Evolutionary conservation across 208 protist species (phyloP).

Genomic region (Trypanosoma lewisi): DNA sequence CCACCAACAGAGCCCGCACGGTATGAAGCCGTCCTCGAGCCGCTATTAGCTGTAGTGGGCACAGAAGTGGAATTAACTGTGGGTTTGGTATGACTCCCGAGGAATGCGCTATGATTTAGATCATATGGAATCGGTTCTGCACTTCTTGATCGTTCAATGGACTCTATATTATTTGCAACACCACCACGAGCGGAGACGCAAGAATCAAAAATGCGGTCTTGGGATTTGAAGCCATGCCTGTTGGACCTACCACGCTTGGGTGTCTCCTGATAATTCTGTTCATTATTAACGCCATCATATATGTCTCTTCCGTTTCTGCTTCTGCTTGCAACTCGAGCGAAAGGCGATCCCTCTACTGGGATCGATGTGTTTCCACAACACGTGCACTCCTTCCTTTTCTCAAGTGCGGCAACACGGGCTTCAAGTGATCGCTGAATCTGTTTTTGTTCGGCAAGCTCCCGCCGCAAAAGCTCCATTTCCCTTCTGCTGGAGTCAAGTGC

Average conservation of each 20-base stretch:
- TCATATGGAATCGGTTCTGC: not conserved
- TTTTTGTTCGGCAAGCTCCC: conserved; percentile 29
- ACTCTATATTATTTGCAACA: not conserved
- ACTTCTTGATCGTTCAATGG: not conserved
- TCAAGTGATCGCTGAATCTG: conserved; percentile 29
- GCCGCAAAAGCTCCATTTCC: conserved; percentile 38
- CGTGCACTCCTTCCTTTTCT: conserved; percentile 43
- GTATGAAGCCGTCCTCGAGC: conserved; percentile 20
- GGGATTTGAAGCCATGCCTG: conserved; percentile 26
- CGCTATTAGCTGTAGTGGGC: conserved; percentile 22
- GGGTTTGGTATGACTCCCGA: too few relatives aligned
- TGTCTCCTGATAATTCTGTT: not conserved
- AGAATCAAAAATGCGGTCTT: not conserved
- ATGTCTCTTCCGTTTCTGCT: conserved; percentile 7
- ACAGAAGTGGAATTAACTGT: too few relatives aligned
- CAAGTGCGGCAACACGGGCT: conserved; percentile 53
- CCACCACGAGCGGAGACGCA: not conserved
- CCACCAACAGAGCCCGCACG: not conserved
- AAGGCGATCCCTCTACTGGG: not conserved
- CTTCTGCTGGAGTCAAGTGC: conserved; percentile 29
- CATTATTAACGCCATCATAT: not conserved
- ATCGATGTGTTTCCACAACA: not conserved
- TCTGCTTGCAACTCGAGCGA: not conserved
- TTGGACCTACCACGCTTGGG: conserved; percentile 4
- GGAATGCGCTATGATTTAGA: not conserved